Evolutionary conservation across 441 rosid genomes (phyloP).

Genomic region (Kokia cookei): DNA sequence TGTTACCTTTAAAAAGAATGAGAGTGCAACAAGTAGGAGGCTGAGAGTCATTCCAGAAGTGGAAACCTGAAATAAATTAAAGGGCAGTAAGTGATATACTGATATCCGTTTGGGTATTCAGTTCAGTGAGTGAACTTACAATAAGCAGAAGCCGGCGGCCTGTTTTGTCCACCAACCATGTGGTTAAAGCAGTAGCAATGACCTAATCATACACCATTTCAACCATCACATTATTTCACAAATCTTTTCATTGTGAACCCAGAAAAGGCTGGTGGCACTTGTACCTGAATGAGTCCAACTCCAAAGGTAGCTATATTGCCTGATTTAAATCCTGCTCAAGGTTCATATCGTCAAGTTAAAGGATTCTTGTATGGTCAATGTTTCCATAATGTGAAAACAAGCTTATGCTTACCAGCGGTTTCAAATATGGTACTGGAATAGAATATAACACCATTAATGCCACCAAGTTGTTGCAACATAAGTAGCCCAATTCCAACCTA

Average conservation of each 20-base stretch:
- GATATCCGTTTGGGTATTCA: background rate
- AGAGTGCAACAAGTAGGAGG: slow-evolving; percentile 58
- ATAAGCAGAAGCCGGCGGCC: slow-evolving; percentile 84
- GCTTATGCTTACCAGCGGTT: slow-evolving; percentile 52
- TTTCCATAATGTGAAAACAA: background rate
- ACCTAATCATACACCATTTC: slow-evolving; percentile 39
- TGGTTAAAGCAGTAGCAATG: slow-evolving; percentile 63
- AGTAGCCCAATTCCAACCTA: slow-evolving; percentile 87
- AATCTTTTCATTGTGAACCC: background rate
- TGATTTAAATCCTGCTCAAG: slow-evolving; percentile 62
- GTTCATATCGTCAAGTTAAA: slow-evolving; percentile 9
- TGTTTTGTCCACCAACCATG: slow-evolving; percentile 79
- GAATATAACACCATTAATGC: slow-evolving; percentile 76
- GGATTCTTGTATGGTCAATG: background rate
- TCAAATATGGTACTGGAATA: slow-evolving; percentile 72
- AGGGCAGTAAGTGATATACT: background rate
- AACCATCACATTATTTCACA: background rate
- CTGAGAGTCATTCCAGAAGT: slow-evolving; percentile 65
- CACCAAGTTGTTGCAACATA: slow-evolving; percentile 68
- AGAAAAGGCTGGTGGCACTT: background rate
- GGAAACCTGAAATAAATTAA: slow-evolving; percentile 48
- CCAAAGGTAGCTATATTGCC: slow-evolving; percentile 80
- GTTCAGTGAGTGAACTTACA: slow-evolving; percentile 37
- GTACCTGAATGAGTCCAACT: slow-evolving; percentile 83
- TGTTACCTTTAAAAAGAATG: slow-evolving; percentile 61